Percentiles rank a stretch among this genome's conserved stretches.
These are phyloP conservation scores for Thymus quinquecostatus DNA, from an alignment of 257 asterid genomes.

Conservation along the genomic window DNA sequence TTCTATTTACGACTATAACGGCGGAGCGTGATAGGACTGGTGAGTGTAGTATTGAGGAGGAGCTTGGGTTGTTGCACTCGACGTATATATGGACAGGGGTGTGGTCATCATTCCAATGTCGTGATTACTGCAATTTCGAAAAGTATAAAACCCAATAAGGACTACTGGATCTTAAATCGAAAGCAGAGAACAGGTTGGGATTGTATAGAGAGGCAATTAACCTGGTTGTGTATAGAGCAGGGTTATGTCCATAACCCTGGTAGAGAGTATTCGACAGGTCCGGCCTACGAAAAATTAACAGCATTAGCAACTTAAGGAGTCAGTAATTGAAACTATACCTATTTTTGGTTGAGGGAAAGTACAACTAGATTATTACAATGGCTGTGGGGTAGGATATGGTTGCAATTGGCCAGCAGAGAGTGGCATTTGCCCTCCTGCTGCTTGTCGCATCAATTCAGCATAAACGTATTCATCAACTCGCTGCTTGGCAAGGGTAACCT, in stretches of 20 bases:
- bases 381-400: conserved; percentile 34
- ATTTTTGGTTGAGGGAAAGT: too few species aligned
- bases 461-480: conserved; percentile 85
- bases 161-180: conserved; percentile 9
- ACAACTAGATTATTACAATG: conserved; percentile 26
- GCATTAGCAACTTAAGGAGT: neutral
- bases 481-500: conserved; percentile 88
- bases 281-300: conserved; percentile 50
- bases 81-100: conserved; percentile 39
- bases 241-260: conserved; percentile 65
- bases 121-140: conserved; percentile 45
- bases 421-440: conserved; percentile 37
- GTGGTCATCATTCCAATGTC: conserved; percentile 46
- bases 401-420: conserved; percentile 34
- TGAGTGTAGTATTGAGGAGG: conserved; percentile 55
- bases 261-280: conserved; percentile 49
- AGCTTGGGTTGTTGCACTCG: conserved; percentile 44
- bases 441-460: conserved; percentile 73
- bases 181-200: neutral
- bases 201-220: conserved; percentile 17
- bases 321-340: neutral
- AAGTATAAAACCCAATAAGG: neutral
- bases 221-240: conserved; percentile 68
- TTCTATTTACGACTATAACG: conserved; percentile 34
- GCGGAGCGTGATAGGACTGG: conserved; percentile 53